Base-by-base conservation (phyloP, 2,329 filamentous ascomycete genomes). In the Alternaria novae-zelandiae region DNA sequence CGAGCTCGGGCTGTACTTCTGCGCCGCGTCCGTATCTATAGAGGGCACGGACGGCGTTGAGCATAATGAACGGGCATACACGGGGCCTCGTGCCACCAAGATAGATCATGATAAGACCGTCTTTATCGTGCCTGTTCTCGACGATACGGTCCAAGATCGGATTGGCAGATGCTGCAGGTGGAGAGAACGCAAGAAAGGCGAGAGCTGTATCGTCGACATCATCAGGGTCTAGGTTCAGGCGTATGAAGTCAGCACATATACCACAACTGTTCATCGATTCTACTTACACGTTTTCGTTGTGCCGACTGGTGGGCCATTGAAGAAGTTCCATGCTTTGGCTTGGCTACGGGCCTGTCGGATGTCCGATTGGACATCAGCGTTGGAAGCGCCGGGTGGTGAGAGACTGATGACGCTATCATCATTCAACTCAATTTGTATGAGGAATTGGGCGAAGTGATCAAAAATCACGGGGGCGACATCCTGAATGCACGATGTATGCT, bases 31-130 rank as follows among this genome's bases (percentile, higher is more conserved):
- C 61, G 60, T 75, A 75, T 11, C 66, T 63, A 61, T 77, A 77
- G 57, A 80, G 80, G 45, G 69, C 70, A 13, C 67, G 68, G 11
- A 80, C 64, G 2, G 80, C 72, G 43, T 81, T 81, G 44, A 70
- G 65, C 51, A 75, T 71, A 13, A 80, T 75, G 8, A 77, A 66
- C 2, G 73, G 62, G 41, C 76, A 72, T 23, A 70, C 59, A 36
- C 78, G 76, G 6, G 69, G 70, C 20, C 70, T 68, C 4, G 56
- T 58, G 11, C 51, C 57, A 60, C 74, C 71, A 45, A 78, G 79
- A 64, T 81, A 80, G 3, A 70, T 73, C 71, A 79, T 56, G 78
- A 82, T 72, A 74, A 79, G 53, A 73, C 75, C 59, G 80, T 84
- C 59, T 70, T 26, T 53, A 7, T 70, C 26, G 82, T 82, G 47